Percentiles rank a stretch among this genome's conserved stretches.
phyloP scores from a whole-genome alignment of 306 rosid genomes.

The Quercus gilva region DNA sequence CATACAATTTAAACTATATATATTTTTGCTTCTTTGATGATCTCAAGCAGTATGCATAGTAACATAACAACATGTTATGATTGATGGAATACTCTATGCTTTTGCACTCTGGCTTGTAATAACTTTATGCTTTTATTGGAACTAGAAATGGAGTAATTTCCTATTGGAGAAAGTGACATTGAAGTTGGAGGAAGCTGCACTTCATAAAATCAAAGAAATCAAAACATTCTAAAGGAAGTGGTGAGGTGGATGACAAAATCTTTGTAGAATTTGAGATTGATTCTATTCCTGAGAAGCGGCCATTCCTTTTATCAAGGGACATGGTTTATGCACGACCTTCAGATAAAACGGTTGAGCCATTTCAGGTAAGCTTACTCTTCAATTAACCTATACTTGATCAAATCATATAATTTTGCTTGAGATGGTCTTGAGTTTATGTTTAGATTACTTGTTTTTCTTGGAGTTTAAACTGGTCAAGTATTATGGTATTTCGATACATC shows the following conservation, averaged over 20 bases:
- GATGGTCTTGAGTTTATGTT: too few relatives aligned
- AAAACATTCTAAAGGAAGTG: not conserved
- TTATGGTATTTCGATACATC: too few relatives aligned
- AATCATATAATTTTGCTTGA: too few relatives aligned
- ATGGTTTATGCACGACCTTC: conserved; percentile 19
- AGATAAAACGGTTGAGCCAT: conserved; percentile 4
- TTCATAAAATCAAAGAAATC: not conserved
- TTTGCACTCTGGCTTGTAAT: not conserved
- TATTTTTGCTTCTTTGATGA: not conserved
- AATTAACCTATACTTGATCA: too few relatives aligned
- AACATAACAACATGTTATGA: too few relatives aligned
- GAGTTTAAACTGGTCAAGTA: too few relatives aligned
- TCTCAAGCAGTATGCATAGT: too few relatives aligned
- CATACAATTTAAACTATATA: not conserved
- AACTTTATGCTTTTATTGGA: not conserved
- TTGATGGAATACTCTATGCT: not conserved
- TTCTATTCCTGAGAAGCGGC: conserved; percentile 11
- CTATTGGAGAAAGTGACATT: conserved; percentile 12
- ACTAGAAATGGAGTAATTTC: conserved; percentile 6
- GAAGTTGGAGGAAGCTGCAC: not conserved
- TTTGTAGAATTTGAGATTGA: conserved; percentile 22
- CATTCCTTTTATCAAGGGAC: conserved; percentile 33
- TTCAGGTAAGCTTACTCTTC: conserved; percentile 9
- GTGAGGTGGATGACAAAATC: not conserved
- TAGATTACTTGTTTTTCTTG: too few relatives aligned